Conservation (phyloP, 257 asterid species). For the Solanum chilense region DNA sequence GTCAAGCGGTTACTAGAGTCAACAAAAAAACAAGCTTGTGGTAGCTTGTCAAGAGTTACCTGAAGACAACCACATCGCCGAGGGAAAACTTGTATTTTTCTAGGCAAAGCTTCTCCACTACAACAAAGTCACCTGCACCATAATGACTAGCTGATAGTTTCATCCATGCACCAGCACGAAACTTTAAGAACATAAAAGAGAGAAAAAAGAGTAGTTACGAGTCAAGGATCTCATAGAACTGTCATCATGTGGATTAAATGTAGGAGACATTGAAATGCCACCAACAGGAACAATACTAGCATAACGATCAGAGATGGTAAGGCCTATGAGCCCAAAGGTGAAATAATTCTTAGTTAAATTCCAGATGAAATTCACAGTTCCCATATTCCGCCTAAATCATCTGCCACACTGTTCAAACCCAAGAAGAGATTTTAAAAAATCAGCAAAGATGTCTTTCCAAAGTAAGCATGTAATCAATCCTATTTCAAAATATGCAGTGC, state of each 20-base stretch:
- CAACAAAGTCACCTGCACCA: slow-evolving; percentile 57
- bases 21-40: background rate
- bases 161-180: background rate
- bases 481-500: background rate
- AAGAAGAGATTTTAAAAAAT: background rate
- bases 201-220: slow-evolving; percentile 24
- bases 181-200: background rate
- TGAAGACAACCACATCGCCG: slow-evolving; percentile 75
- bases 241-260: slow-evolving; percentile 48
- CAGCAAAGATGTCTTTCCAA: background rate
- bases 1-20: background rate
- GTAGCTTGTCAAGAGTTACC: slow-evolving; percentile 25
- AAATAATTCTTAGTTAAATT: slow-evolving; percentile 33
- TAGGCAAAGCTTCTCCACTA: slow-evolving; percentile 81
- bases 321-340: slow-evolving; percentile 54
- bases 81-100: slow-evolving; percentile 59
- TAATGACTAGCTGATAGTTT: background rate
- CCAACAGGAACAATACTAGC: slow-evolving; percentile 61
- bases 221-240: slow-evolving; percentile 18
- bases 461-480: background rate
- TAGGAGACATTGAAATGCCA: slow-evolving; percentile 85
- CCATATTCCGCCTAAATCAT: slow-evolving; percentile 25
- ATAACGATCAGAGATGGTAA: slow-evolving; percentile 66
- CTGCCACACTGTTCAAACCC: background rate
- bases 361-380: slow-evolving; percentile 28